These are phyloP conservation scores for Pichia norvegensis DNA, from an alignment of 1,139 yeast species.

Conservation along the genomic window DNA sequence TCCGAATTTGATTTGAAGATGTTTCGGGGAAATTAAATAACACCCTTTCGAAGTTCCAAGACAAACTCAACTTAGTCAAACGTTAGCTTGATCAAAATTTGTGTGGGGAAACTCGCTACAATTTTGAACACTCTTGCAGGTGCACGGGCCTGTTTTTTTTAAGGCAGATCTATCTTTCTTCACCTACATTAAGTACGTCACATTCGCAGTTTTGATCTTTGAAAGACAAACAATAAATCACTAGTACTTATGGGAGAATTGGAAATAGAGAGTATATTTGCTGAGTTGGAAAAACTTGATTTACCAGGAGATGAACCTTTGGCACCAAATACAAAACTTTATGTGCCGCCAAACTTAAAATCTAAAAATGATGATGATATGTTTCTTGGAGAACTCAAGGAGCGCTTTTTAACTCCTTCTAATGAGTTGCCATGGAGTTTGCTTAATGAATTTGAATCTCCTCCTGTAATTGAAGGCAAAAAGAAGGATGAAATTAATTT, in stretches of 20 bases:
- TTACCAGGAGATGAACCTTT: slow-evolving; percentile 6
- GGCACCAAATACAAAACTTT: slow-evolving; percentile 14
- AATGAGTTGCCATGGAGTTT: slow-evolving; percentile 51
- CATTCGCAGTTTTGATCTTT: too few species aligned
- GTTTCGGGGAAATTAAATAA: too few species aligned
- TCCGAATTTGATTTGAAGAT: neutral
- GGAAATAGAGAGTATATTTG: slow-evolving; percentile 4
- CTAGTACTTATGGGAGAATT: neutral
- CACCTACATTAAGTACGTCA: too few species aligned
- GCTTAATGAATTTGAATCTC: slow-evolving; percentile 44
- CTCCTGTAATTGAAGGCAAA: slow-evolving; percentile 31
- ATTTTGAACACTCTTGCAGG: neutral
- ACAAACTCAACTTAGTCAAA: neutral
- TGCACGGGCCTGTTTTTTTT: neutral
- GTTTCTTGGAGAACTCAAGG: slow-evolving; percentile 19
- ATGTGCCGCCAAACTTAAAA: slow-evolving; percentile 8
- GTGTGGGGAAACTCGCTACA: neutral
- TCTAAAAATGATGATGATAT: slow-evolving; percentile 3
- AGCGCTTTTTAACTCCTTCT: slow-evolving; percentile 41
- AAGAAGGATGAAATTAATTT: slow-evolving; percentile 19
- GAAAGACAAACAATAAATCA: neutral
- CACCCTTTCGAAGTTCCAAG: neutral
- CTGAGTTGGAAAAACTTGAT: slow-evolving; percentile 3
- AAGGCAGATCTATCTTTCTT: neutral
- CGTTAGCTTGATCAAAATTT: neutral